Percentiles rank a stretch among this genome's conserved stretches.
These are phyloP conservation scores for Nothophoma quercina DNA, from an alignment of 2,329 filamentous ascomycete species.

Conservation along the genomic window DNA sequence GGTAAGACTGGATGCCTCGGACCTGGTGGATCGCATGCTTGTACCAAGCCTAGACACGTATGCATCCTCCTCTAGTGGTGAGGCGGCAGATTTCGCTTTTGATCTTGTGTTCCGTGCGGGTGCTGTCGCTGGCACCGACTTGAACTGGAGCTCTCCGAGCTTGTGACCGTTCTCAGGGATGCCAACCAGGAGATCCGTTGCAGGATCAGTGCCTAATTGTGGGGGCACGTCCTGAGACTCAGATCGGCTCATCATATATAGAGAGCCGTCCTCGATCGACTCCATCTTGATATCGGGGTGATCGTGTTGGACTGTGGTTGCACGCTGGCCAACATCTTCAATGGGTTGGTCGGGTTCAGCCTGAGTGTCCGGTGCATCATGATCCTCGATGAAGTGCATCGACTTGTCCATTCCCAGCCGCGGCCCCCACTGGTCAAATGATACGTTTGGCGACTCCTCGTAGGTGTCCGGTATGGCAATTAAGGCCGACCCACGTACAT, in stretches of 20 bases:
- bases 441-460: neutral
- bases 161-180: slow-evolving; percentile 32
- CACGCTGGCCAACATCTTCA: no score
- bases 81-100: slow-evolving; percentile 36
- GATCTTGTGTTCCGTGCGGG: slow-evolving; percentile 45
- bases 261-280: slow-evolving; percentile 36
- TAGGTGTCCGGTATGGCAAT: neutral
- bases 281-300: slow-evolving; percentile 39
- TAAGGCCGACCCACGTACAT: neutral
- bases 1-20: slow-evolving; percentile 25
- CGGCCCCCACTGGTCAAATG: slow-evolving; percentile 4
- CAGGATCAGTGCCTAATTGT: neutral
- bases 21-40: slow-evolving; percentile 18
- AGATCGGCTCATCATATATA: slow-evolving; percentile 13
- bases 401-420: slow-evolving; percentile 15
- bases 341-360: neutral
- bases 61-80: slow-evolving; percentile 28
- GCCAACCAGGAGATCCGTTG: slow-evolving; percentile 23
- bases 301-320: neutral
- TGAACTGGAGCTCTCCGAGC: slow-evolving; percentile 27
- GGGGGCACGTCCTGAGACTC: slow-evolving; percentile 5
- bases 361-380: slow-evolving; percentile 1
- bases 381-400: slow-evolving; percentile 17
- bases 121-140: slow-evolving; percentile 31
- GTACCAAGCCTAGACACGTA: slow-evolving; percentile 16